Evolutionary conservation across 2,329 filamentous ascomycete genomes (phyloP).

Genomic region (Metarhizium anisopliae): DNA sequence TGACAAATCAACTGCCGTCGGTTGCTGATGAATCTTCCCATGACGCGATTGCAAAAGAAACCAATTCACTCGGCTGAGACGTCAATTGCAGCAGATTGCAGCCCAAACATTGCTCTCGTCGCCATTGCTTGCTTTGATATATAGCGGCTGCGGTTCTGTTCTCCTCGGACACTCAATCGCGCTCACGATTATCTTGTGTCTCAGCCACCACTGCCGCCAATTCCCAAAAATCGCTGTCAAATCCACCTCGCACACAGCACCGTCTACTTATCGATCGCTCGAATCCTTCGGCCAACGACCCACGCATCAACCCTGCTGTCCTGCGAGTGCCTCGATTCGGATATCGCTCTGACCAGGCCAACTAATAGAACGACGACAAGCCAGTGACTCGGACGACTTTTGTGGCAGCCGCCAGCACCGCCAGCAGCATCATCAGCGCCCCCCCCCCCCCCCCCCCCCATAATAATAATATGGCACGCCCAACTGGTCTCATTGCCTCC

Average conservation of each 20-base stretch:
- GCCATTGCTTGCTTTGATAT: not conserved
- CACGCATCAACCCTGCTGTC: no score
- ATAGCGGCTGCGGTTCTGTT: no score
- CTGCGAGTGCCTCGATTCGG: no score
- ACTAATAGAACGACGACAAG: not conserved
- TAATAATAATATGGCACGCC: constrained; percentile 15
- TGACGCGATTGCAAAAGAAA: not conserved
- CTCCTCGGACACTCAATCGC: no score
- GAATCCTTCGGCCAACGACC: no score
- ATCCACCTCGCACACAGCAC: no score
- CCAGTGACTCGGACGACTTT: not conserved
- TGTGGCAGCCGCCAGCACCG: no score
- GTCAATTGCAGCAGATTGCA: not conserved
- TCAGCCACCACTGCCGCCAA: not conserved
- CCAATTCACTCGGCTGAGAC: not conserved
- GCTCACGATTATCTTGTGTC: not conserved
- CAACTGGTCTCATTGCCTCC: constrained; percentile 48
- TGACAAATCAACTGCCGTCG: not conserved
- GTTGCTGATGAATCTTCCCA: not conserved
- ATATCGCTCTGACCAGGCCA: no score
- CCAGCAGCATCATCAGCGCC: no score
- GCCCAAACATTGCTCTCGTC: not conserved
- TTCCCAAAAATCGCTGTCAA: no score
- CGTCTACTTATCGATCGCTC: no score
- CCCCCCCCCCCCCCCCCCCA: not conserved